phyloP scores from a whole-genome alignment of 768 basidiomycete genomes.

The Mycena galericulata region DNA sequence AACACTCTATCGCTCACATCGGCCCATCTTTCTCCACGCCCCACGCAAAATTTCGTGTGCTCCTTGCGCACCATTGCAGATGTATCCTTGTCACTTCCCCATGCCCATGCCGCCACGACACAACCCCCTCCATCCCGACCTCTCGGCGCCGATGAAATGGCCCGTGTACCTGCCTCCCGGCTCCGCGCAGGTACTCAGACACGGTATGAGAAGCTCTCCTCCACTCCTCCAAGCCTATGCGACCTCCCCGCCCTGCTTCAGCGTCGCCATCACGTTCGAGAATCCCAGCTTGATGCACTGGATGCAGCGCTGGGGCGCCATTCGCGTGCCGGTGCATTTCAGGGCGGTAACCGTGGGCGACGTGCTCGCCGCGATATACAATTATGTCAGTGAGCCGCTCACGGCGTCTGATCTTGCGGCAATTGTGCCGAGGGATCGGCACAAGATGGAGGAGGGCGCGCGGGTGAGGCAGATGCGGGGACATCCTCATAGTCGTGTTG shows the following conservation, averaged over 20 bases:
- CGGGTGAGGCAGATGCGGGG: not conserved
- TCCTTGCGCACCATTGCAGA: not conserved
- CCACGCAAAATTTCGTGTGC: not conserved
- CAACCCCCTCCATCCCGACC: slow-evolving; percentile 3
- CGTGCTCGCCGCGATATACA: slow-evolving; percentile 8
- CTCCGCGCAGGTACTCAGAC: not conserved
- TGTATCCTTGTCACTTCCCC: not conserved
- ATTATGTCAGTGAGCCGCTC: not conserved
- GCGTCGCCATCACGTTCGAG: not conserved
- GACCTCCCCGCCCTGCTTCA: slow-evolving; percentile 3
- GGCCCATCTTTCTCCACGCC: not conserved
- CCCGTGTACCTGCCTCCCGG: not conserved
- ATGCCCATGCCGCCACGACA: not conserved
- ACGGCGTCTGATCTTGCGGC: not conserved
- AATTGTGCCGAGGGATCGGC: not conserved
- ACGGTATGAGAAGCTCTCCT: not conserved
- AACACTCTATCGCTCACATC: not conserved
- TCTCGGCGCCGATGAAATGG: not conserved
- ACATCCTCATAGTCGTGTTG: not conserved
- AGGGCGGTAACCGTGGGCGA: not conserved
- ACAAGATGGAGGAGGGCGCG: not conserved
- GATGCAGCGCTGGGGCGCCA: slow-evolving; percentile 10
- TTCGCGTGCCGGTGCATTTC: slow-evolving; percentile 6
- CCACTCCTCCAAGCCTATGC: not conserved
- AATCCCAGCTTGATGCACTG: slow-evolving; percentile 6